These are phyloP conservation scores for Artomyces pyxidatus DNA, from an alignment of 768 basidiomycete species.

Conservation along the genomic window DNA sequence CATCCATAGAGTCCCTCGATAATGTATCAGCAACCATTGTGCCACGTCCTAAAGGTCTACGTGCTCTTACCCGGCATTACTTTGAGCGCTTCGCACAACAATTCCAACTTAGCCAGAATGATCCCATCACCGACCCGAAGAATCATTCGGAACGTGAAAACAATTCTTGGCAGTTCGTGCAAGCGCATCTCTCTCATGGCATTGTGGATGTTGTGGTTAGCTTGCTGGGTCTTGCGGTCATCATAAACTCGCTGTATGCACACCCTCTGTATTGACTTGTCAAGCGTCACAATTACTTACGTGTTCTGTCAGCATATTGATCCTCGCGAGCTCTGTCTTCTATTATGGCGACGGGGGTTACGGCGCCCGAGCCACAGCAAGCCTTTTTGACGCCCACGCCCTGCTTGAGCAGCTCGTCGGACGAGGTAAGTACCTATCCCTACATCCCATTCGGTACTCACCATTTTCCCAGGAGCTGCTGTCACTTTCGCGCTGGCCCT, in stretches of 20 bases:
- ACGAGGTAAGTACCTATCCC: conserved; percentile 45
- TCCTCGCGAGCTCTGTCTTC: conserved; percentile 78
- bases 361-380: conserved; percentile 43
- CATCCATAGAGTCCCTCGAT: not conserved
- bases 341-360: conserved; percentile 39
- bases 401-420: conserved; percentile 65
- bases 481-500: conserved; percentile 60
- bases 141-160: conserved; percentile 41
- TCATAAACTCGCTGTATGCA: conserved; percentile 77
- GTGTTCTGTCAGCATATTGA: conserved; percentile 51
- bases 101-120: conserved; percentile 4
- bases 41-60: not conserved
- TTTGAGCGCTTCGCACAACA: not conserved
- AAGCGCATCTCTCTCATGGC: conserved; percentile 57
- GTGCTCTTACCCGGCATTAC: not conserved
- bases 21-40: not conserved
- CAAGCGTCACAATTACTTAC: conserved; percentile 1
- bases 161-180: conserved; percentile 45
- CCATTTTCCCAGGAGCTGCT: conserved; percentile 49
- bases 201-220: conserved; percentile 58
- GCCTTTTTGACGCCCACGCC: conserved; percentile 77
- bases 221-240: conserved; percentile 76
- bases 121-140: not conserved
- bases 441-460: not conserved
- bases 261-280: conserved; percentile 2